These are phyloP conservation scores for Paramecium caudatum DNA, from an alignment of 73 alveolate species.

Conservation along the genomic window DNA sequence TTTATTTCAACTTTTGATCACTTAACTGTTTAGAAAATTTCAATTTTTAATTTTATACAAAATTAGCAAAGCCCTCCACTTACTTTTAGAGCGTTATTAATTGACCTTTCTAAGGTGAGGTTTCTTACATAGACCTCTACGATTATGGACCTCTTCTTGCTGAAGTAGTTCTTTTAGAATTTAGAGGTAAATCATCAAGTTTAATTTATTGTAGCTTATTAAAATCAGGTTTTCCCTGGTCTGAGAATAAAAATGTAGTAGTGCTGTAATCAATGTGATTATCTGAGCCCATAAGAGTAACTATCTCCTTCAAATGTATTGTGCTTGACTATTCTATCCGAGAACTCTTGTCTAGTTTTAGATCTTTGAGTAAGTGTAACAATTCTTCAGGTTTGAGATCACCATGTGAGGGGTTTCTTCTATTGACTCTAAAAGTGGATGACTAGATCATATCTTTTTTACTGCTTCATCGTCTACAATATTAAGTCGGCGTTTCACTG, in stretches of 20 bases:
- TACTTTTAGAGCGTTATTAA: no score
- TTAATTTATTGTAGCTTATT: no score
- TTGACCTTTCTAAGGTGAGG: slow-evolving; percentile 20
- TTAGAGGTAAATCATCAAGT: no score
- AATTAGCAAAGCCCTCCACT: slow-evolving; percentile 51
- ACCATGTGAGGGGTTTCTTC: neutral
- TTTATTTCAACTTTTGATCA: neutral
- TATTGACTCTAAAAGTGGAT: no score
- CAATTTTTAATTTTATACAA: neutral
- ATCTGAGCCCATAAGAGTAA: no score
- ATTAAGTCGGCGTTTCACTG: slow-evolving; percentile 26
- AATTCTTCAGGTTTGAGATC: neutral
- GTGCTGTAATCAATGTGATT: no score
- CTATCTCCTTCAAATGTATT: no score
- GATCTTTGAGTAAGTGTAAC: neutral
- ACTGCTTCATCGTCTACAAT: neutral
- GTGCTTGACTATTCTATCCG: no score
- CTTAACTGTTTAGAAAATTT: neutral
- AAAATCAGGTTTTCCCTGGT: no score
- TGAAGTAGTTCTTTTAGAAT: no score
- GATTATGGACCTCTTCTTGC: no score
- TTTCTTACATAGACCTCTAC: neutral
- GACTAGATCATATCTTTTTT: neutral
- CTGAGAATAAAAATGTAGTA: no score
- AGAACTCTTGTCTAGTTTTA: neutral